Base-by-base conservation (phyloP, 169 alveolate genomes). In the Plasmodium vivax region DNA sequence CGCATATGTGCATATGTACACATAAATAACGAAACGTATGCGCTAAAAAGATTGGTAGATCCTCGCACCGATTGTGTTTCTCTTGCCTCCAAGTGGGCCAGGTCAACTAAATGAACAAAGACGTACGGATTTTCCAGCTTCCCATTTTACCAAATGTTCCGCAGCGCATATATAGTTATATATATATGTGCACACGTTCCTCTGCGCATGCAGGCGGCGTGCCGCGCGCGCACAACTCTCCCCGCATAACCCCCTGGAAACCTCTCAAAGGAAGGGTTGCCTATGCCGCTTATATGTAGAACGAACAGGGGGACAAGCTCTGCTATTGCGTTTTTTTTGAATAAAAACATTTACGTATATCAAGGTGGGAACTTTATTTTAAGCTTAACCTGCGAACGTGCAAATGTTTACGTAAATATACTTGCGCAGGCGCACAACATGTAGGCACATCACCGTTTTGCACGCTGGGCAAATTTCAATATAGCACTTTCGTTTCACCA, bases 311-410 rank as follows among this genome's bases (percentile, higher is more conserved):
- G 38, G 30, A 10, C 43, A 19, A 19, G 2, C 2, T 10, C 32
- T 68, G 2, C 38, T 68, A n/a, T 27, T 68, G 41, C n/a, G 14
- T 30, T n/a, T 23, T 0, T 38, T 2, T 68, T 23, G 77, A 68
- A 82, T 82, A 82, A 45, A 82, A 75, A 75, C 27, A 82, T 51
- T 45, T 82, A 82, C 16, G 9, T 45, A 19, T 23, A 51, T 51
- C 23, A 32, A 23, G 23, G 10, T 74, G 62, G 43, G 3, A 1
- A n/a, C 16, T 6, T 19, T 12, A 16, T 32, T 83, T 54, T 32
- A 34, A 16, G 6, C 58, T 83, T 56, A 58, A 54, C 12, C 45
- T 58, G 43, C 16, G 30, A 34, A 54, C 27, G 43, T 54, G 36
- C 56, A 83, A 58, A 56, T 56, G 38, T 19, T 47, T 43, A 82